Evolutionary conservation across 257 asterid genomes (phyloP).

Genomic region (Fraxinus cuspidata): DNA sequence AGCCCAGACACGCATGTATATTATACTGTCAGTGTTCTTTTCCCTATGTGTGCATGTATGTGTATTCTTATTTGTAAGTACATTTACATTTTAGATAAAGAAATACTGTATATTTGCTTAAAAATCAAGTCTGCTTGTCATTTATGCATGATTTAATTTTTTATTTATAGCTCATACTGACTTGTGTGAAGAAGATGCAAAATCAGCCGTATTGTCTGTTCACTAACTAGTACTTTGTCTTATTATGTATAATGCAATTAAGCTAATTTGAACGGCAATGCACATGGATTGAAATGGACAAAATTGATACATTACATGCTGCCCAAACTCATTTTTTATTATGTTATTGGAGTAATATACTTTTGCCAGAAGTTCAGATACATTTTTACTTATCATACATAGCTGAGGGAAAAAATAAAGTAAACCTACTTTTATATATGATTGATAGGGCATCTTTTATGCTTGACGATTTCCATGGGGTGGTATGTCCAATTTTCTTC

Average conservation of each 20-base stretch:
- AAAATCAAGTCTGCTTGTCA: background rate
- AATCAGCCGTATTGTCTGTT: background rate
- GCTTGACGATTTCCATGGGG: conserved; percentile 8
- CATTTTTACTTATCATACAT: background rate
- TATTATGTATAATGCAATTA: conserved; percentile 12
- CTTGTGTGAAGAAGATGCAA: background rate
- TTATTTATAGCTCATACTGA: conserved; percentile 10
- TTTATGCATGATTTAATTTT: conserved; percentile 2
- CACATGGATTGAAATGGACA: background rate
- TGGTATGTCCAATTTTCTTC: conserved; percentile 14
- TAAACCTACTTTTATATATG: conserved; percentile 16
- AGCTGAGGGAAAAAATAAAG: conserved; percentile 12
- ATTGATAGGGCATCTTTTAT: background rate
- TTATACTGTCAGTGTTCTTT: background rate
- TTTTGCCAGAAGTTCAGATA: background rate
- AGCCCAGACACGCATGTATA: background rate
- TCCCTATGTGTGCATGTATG: background rate
- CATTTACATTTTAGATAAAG: background rate
- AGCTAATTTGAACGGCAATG: background rate
- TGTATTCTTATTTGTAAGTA: background rate
- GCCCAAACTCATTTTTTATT: background rate
- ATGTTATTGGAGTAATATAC: background rate
- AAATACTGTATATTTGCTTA: conserved; percentile 11
- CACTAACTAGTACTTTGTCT: background rate
- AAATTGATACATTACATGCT: background rate